Base-by-base conservation (phyloP, 73 alveolate genomes). In the Strombidium stylifer region DNA sequence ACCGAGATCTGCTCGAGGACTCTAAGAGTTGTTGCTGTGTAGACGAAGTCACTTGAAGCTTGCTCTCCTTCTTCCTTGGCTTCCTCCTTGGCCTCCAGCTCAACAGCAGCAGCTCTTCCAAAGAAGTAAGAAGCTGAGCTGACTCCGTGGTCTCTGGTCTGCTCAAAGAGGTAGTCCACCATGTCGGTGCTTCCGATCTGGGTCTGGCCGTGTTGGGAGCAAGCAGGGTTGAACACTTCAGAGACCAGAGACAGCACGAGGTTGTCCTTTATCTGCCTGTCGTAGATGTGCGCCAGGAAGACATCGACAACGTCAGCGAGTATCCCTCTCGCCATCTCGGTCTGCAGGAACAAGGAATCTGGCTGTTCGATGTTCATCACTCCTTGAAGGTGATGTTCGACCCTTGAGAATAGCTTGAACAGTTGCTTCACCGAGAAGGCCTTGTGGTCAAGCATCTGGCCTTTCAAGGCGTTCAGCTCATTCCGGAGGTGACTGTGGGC, bases 1-100 rank as follows among this genome's bases (percentile, higher is more conserved):
- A n/a, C n/a, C n/a, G n/a, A n/a, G n/a, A 91, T 59, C 49, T 86
- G 51, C 57, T 91, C 96, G 21, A 91, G 24, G 20, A 81, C 40
- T 48, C 90, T 69, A 15, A 79, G 48, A 42, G 93, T 75, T 26
- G 71, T 41, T 18, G 72, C 69, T 12, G 81, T 84, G 54, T 56
- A 87, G 15, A 69, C 77, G 48, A 82, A 78, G 20, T 64, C 0
- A 16, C 78, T 47, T 12, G 32, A 5, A 28, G 10, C 53, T 15
- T 56, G 0, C 73, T 37, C 45, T 24, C 40, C 60, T 18, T 40
- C 2, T 14, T 59, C 79, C 1, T 55, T 47, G 18, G 19, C 53
- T 46, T 45, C 41, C 32, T 58, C 39, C 46, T 47, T 65, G 64
- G 18, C 32, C 40, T 37, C 64, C 37, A 56, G 50, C 53, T 51